Percentiles rank a stretch among this genome's conserved stretches.
These are phyloP conservation scores for Cryptosporidium muris DNA, from an alignment of 169 alveolate species.

Conservation along the genomic window DNA sequence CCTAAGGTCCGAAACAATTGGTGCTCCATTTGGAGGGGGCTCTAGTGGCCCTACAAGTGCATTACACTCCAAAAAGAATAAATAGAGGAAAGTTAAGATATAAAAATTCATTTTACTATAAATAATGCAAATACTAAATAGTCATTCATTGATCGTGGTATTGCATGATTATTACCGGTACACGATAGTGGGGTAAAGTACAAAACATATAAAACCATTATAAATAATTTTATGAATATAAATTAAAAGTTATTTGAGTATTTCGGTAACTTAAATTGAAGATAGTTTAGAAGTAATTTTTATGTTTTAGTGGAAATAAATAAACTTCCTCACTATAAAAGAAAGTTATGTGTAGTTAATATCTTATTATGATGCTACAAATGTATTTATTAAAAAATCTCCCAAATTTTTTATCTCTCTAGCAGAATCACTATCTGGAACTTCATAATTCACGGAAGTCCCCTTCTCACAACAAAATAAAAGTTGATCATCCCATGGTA, in stretches of 20 bases:
- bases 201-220: neutral
- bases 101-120: slow-evolving; percentile 6
- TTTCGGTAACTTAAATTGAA: too few relatives aligned
- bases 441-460: slow-evolving; percentile 71
- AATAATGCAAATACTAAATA: slow-evolving; percentile 10
- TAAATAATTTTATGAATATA: too few relatives aligned
- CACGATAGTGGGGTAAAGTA: neutral
- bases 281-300: too few relatives aligned
- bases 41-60: slow-evolving; percentile 26
- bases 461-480: slow-evolving; percentile 79
- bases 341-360: neutral
- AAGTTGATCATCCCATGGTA: slow-evolving; percentile 78
- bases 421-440: slow-evolving; percentile 67
- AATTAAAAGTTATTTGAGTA: too few relatives aligned
- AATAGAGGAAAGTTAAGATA: slow-evolving; percentile 11
- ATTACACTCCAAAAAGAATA: slow-evolving; percentile 12
- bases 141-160: slow-evolving; percentile 3
- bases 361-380: neutral
- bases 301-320: neutral
- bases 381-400: slow-evolving; percentile 5
- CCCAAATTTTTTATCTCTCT: slow-evolving; percentile 64
- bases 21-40: neutral
- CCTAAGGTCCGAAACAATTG: slow-evolving; percentile 18
- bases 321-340: neutral
- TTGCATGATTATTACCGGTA: slow-evolving; percentile 11